Evolutionary conservation across 208 protist species (phyloP).

Genomic region (Trypanosoma caninum): DNA sequence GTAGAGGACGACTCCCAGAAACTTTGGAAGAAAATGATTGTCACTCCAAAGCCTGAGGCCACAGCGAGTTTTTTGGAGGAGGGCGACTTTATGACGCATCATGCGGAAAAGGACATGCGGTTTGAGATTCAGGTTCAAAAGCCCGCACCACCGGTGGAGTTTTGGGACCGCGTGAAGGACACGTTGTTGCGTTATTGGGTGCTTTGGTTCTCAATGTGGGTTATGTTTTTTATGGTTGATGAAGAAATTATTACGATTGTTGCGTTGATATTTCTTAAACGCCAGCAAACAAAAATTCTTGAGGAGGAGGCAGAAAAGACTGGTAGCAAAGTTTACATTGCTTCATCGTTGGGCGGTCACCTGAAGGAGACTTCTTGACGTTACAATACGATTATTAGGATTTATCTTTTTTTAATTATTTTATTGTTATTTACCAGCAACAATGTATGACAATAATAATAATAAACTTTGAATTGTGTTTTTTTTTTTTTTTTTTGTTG

Average conservation of each 20-base stretch:
- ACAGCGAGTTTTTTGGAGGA: slow-evolving; percentile 54
- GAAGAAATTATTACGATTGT: slow-evolving; percentile 87
- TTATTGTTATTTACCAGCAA: not conserved
- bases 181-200: slow-evolving; percentile 87
- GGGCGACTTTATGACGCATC: slow-evolving; percentile 25
- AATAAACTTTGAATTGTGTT: not conserved
- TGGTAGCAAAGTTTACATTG: slow-evolving; percentile 87
- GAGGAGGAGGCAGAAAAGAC: slow-evolving; percentile 77
- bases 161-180: slow-evolving; percentile 75
- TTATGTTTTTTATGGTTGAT: slow-evolving; percentile 89
- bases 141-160: slow-evolving; percentile 50
- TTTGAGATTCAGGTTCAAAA: slow-evolving; percentile 78
- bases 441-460: too few relatives aligned
- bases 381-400: not conserved
- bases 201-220: slow-evolving; percentile 84
- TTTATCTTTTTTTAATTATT: slow-evolving; percentile 4
- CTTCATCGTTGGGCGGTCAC: slow-evolving; percentile 50
- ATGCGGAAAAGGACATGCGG: slow-evolving; percentile 35
- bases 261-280: slow-evolving; percentile 82
- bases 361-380: slow-evolving; percentile 14
- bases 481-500: not conserved
- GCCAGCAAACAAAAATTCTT: slow-evolving; percentile 70
- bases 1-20: slow-evolving; percentile 45
- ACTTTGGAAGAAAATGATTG: slow-evolving; percentile 71
- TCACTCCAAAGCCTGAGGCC: slow-evolving; percentile 49